Evolutionary conservation across 1,284 basidiomycete genomes (phyloP).

Genomic region (Rhodotorula glutinis): DNA sequence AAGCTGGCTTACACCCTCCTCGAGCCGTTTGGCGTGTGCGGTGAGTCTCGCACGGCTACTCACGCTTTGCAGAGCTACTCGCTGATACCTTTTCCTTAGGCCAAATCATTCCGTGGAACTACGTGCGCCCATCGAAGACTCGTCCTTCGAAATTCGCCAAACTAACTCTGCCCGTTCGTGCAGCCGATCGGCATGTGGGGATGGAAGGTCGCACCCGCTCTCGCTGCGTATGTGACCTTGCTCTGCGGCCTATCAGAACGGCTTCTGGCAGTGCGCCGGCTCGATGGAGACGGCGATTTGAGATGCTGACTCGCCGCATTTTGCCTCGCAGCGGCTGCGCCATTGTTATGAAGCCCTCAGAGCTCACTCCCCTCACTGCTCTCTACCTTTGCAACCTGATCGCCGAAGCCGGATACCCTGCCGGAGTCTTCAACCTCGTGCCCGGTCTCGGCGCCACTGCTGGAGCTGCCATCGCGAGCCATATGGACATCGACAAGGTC

Average conservation of each 20-base stretch:
- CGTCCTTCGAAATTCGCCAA: neutral
- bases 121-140: neutral
- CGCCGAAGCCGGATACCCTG: constrained; percentile 42
- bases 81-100: neutral
- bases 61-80: neutral
- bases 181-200: constrained; percentile 35
- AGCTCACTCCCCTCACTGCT: constrained; percentile 45
- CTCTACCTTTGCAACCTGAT: constrained; percentile 40
- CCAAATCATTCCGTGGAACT: constrained; percentile 3
- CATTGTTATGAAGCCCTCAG: constrained; percentile 46
- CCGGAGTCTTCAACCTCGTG: constrained; percentile 46
- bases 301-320: neutral
- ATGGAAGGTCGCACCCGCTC: constrained; percentile 41
- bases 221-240: constrained; percentile 26
- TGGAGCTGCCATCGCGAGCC: constrained; percentile 43
- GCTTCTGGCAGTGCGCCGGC: too few relatives aligned
- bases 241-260: neutral
- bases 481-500: constrained; percentile 46
- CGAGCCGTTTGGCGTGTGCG: constrained; percentile 37
- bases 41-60: neutral
- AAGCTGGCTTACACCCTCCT: constrained; percentile 34
- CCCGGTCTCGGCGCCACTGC: constrained; percentile 46
- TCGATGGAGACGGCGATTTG: too few relatives aligned
- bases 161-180: neutral
- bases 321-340: constrained; percentile 37